A percentile compares a stretch with the other conserved stretches of the same genome.
phyloP scores from a whole-genome alignment of 179 eudicot genomes.

The Vitellaria paradoxa region DNA sequence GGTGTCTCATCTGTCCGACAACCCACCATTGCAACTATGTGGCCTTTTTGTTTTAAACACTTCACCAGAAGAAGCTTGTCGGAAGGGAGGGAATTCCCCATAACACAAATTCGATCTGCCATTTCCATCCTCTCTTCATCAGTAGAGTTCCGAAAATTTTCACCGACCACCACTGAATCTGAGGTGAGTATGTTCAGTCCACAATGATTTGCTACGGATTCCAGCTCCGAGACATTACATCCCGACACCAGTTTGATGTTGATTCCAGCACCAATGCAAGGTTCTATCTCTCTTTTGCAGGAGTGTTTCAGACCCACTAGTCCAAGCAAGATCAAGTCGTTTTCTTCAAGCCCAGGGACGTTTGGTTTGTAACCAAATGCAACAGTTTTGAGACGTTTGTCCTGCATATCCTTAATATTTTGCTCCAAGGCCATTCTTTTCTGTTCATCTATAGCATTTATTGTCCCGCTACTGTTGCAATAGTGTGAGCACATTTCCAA shows the following conservation, averaged over 20 bases:
- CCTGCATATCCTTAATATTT: constrained; percentile 4
- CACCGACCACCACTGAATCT: neutral
- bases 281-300: neutral
- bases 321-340: neutral
- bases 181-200: neutral
- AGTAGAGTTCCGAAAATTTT: neutral
- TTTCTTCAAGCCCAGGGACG: neutral
- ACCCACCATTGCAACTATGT: constrained; percentile 8
- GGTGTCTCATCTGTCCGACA: neutral
- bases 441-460: neutral
- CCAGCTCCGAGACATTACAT: neutral
- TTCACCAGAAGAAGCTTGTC: constrained; percentile 13
- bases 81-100: constrained; percentile 3
- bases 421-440: neutral
- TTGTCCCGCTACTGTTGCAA: constrained; percentile 14
- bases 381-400: constrained; percentile 8
- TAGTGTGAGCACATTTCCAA: constrained; percentile 15
- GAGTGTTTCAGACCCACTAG: neutral
- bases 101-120: constrained; percentile 7
- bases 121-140: constrained; percentile 7
- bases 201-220: constrained; percentile 3
- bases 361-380: constrained; percentile 17
- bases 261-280: neutral
- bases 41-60: constrained; percentile 10
- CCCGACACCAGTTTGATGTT: constrained; percentile 7